These are phyloP conservation scores for Fusarium papillatum DNA, from an alignment of 2,329 filamentous ascomycete species.

Conservation along the genomic window DNA sequence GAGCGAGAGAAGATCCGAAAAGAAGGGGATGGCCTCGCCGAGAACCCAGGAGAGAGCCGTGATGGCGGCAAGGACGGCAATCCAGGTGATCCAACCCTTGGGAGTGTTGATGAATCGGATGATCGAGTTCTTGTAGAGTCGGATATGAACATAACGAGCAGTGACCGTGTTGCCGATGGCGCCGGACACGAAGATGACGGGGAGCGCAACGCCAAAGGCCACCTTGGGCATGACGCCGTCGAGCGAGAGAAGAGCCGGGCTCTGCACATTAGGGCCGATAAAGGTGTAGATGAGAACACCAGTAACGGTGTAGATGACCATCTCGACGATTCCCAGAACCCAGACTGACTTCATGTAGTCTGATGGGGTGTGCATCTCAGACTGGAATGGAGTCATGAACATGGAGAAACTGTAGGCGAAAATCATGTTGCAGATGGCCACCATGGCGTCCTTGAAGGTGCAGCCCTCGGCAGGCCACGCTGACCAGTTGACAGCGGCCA, in stretches of 20 bases:
- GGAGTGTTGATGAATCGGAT: slow-evolving; percentile 33
- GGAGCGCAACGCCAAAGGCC: slow-evolving; percentile 74
- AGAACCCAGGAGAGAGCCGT: slow-evolving; percentile 61
- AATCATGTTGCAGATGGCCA: slow-evolving; percentile 72
- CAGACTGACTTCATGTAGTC: slow-evolving; percentile 63
- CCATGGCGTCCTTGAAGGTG: slow-evolving; percentile 64
- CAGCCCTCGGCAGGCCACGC: slow-evolving; percentile 54
- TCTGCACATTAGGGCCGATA: slow-evolving; percentile 69
- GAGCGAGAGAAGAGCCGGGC: slow-evolving; percentile 74
- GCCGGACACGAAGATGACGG: slow-evolving; percentile 77
- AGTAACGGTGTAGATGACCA: slow-evolving; percentile 72
- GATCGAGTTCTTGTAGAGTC: slow-evolving; percentile 31
- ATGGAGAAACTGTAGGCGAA: slow-evolving; percentile 70
- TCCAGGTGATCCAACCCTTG: slow-evolving; percentile 62
- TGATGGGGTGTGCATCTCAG: slow-evolving; percentile 57
- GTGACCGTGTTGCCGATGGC: slow-evolving; percentile 68
- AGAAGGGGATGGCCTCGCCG: slow-evolving; percentile 79
- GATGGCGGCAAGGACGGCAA: slow-evolving; percentile 65
- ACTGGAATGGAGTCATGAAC: slow-evolving; percentile 58
- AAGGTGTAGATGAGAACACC: slow-evolving; percentile 76
- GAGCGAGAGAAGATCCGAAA: slow-evolving; percentile 73
- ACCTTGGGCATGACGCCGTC: slow-evolving; percentile 68
- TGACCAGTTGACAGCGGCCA: slow-evolving; percentile 44
- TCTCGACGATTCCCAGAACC: slow-evolving; percentile 69
- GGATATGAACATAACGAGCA: slow-evolving; percentile 52